Conservation (phyloP, 2,329 filamentous ascomycete genomes). For the Aspergillus japonicus region DNA sequence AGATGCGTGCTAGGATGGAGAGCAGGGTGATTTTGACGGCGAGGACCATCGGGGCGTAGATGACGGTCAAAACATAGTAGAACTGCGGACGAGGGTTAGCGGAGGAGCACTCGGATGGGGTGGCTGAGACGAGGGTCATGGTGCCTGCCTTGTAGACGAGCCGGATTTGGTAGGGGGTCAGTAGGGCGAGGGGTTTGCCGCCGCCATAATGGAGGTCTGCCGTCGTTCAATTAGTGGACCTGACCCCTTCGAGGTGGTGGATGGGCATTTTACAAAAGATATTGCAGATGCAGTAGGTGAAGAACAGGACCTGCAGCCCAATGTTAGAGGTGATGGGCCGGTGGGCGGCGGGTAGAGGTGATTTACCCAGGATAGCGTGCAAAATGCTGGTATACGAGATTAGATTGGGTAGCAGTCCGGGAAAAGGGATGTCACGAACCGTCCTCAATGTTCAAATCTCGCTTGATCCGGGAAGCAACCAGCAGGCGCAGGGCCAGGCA, state of each 20-base stretch:
- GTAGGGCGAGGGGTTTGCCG: background rate
- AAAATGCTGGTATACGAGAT: background rate
- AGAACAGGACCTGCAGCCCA: background rate
- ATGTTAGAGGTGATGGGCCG: background rate
- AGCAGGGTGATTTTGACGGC: conserved; percentile 18
- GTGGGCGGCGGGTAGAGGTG: background rate
- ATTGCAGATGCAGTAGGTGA: background rate
- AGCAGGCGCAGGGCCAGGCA: conserved; percentile 1
- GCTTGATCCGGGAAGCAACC: background rate
- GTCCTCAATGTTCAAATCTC: background rate
- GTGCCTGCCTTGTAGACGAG: background rate
- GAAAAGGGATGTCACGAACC: background rate
- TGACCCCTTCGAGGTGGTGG: background rate
- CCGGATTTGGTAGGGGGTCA: background rate
- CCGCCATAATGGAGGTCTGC: background rate
- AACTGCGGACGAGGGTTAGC: background rate
- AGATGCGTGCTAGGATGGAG: conserved; percentile 15
- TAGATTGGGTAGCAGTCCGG: background rate
- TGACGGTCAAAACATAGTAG: conserved; percentile 15
- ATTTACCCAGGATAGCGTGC: background rate
- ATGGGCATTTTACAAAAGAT: background rate
- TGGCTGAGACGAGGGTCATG: too few species aligned
- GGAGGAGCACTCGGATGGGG: too few species aligned
- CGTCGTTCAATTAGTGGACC: background rate
- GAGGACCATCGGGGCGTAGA: conserved; percentile 18